Percentiles rank a stretch among this genome's conserved stretches.
These are phyloP conservation scores for Vitis amurensis DNA, from an alignment of 164 flowering plant species.

Conservation along the genomic window DNA sequence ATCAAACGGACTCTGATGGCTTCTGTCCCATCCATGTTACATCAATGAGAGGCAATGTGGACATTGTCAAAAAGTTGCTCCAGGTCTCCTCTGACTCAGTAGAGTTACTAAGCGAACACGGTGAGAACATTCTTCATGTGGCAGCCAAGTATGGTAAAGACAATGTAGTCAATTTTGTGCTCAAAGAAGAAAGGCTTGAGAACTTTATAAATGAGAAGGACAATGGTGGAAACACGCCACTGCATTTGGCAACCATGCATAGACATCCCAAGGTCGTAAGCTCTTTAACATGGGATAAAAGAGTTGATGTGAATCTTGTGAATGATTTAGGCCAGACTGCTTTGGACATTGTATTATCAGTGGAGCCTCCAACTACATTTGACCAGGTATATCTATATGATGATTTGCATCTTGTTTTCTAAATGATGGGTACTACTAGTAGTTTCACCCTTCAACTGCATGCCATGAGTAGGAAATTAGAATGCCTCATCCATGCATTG, in stretches of 20 bases:
- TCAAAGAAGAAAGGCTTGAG: not conserved
- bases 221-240: slow-evolving; percentile 14
- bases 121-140: slow-evolving; percentile 16
- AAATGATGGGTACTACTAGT: too few relatives aligned
- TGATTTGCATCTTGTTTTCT: too few relatives aligned
- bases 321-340: too few relatives aligned
- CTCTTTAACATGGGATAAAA: too few relatives aligned
- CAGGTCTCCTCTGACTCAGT: not conserved
- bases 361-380: too few relatives aligned
- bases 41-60: not conserved
- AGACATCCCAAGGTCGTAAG: slow-evolving; percentile 4
- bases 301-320: too few relatives aligned
- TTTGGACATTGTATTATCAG: too few relatives aligned
- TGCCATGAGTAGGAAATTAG: too few relatives aligned
- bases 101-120: slow-evolving; percentile 1
- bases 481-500: too few relatives aligned
- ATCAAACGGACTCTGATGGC: too few relatives aligned
- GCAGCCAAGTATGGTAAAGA: slow-evolving; percentile 15
- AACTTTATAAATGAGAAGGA: slow-evolving; percentile 12
- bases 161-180: slow-evolving; percentile 4
- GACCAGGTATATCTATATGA: too few relatives aligned
- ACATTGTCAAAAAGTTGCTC: slow-evolving; percentile 6
- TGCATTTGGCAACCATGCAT: slow-evolving; percentile 16
- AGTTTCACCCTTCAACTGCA: too few relatives aligned
- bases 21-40: slow-evolving; percentile 8